These are phyloP conservation scores for Nothophaeocryptopus gaeumannii DNA, from an alignment of 2,329 filamentous ascomycete species.

Conservation along the genomic window DNA sequence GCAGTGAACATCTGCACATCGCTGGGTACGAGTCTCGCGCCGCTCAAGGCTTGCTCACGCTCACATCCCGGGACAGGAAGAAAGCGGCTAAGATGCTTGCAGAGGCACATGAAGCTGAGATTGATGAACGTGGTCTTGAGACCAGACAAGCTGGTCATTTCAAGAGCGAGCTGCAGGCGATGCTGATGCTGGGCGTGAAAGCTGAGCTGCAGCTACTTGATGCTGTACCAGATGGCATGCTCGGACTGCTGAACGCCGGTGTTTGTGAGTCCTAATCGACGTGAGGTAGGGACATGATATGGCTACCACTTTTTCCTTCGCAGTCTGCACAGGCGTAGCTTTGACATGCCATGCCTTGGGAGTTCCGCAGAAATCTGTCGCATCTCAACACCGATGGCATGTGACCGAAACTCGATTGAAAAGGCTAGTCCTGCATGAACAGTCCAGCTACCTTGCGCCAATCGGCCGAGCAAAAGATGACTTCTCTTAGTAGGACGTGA, in stretches of 20 bases:
- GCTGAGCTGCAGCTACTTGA: slow-evolving; percentile 65
- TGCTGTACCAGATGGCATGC: slow-evolving; percentile 26
- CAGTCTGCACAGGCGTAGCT: too few species aligned
- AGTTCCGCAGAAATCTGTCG: too few species aligned
- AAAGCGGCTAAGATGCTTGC: slow-evolving; percentile 55
- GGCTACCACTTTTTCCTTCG: too few species aligned
- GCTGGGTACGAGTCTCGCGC: slow-evolving; percentile 27
- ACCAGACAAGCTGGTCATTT: slow-evolving; percentile 4
- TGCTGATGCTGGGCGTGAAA: slow-evolving; percentile 72
- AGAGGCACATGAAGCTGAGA: not conserved
- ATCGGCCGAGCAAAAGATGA: too few species aligned
- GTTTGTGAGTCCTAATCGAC: too few species aligned
- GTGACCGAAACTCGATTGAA: too few species aligned
- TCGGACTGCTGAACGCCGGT: slow-evolving; percentile 18
- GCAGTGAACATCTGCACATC: slow-evolving; percentile 33
- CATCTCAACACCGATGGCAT: too few species aligned
- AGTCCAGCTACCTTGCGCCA: too few species aligned
- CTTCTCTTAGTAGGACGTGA: too few species aligned
- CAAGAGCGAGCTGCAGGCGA: slow-evolving; percentile 62
- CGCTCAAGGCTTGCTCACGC: slow-evolving; percentile 45
- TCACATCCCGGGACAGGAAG: slow-evolving; percentile 58
- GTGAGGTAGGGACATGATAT: too few species aligned
- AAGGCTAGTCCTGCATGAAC: too few species aligned
- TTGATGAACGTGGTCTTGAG: not conserved
- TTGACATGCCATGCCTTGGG: too few species aligned